A percentile compares a stretch with the other conserved stretches of the same genome.
These are phyloP conservation scores for Scortechinia acanthostroma DNA, from an alignment of 2,329 filamentous ascomycete genomes.

Conservation along the genomic window DNA sequence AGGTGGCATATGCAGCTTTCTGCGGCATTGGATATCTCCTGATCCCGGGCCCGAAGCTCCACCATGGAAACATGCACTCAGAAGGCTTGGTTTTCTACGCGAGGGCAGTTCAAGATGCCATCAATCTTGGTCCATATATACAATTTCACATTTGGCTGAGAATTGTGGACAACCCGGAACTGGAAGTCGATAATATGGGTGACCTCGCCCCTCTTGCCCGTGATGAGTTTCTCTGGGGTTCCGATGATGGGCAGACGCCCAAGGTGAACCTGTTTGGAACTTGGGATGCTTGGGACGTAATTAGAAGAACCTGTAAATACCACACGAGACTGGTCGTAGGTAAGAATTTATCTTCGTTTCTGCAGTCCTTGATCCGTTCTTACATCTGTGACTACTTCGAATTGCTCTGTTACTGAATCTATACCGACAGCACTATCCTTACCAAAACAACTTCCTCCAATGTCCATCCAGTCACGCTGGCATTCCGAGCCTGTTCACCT, in stretches of 20 bases:
- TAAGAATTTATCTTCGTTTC: slow-evolving; percentile 39
- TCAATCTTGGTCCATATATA: slow-evolving; percentile 69
- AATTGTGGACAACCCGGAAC: slow-evolving; percentile 69
- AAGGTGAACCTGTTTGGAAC: slow-evolving; percentile 59
- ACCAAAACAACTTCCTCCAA: slow-evolving; percentile 47
- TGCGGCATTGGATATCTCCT: slow-evolving; percentile 81
- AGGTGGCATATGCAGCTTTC: slow-evolving; percentile 91
- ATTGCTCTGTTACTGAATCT: slow-evolving; percentile 16
- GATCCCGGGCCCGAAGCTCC: slow-evolving; percentile 68
- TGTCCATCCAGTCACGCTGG: slow-evolving; percentile 50
- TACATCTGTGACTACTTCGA: slow-evolving; percentile 49
- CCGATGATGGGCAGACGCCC: slow-evolving; percentile 3
- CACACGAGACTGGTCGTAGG: slow-evolving; percentile 73
- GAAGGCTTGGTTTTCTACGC: slow-evolving; percentile 69
- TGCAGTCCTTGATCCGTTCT: too few relatives aligned
- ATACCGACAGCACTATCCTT: slow-evolving; percentile 39
- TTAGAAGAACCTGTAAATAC: slow-evolving; percentile 81
- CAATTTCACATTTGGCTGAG: slow-evolving; percentile 76
- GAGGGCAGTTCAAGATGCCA: slow-evolving; percentile 73
- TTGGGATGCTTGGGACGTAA: slow-evolving; percentile 91
- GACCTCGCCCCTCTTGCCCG: slow-evolving; percentile 31
- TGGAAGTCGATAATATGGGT: slow-evolving; percentile 38
- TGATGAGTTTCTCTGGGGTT: slow-evolving; percentile 20
- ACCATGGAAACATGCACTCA: slow-evolving; percentile 38
- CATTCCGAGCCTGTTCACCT: slow-evolving; percentile 54